Percentiles rank a stretch among this genome's conserved stretches.
Evolutionary conservation across 257 asterid species (phyloP).

Genomic region (Solanum etuberosum): DNA sequence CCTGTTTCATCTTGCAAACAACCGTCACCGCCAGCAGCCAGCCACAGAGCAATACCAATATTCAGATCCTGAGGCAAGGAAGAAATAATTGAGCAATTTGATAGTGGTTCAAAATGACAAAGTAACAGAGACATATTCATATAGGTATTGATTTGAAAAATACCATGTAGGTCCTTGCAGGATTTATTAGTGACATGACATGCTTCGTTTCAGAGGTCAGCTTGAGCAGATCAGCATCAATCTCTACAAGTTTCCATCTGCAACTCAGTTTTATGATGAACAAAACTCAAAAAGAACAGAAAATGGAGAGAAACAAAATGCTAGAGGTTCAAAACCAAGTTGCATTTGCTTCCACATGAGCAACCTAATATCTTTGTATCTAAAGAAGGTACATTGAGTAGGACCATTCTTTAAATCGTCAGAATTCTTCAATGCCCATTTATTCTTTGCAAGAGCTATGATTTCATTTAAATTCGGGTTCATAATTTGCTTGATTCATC

Average conservation of each 20-base stretch:
- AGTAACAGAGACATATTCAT: background rate
- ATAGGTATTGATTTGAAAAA: background rate
- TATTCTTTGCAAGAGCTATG: background rate
- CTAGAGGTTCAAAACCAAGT: background rate
- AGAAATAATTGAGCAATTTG: background rate
- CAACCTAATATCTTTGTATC: background rate
- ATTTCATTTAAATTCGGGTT: background rate
- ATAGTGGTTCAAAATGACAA: background rate
- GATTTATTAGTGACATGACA: slow-evolving; percentile 78
- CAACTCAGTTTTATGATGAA: slow-evolving; percentile 6
- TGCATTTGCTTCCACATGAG: background rate
- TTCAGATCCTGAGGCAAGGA: slow-evolving; percentile 65
- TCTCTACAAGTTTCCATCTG: slow-evolving; percentile 97
- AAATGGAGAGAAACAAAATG: background rate
- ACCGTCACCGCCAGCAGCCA: slow-evolving; percentile 92
- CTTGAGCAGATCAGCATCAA: slow-evolving; percentile 70
- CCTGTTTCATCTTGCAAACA: slow-evolving; percentile 21
- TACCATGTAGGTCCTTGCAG: slow-evolving; percentile 96
- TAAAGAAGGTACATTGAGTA: background rate
- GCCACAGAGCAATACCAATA: slow-evolving; percentile 90
- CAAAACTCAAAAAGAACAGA: background rate
- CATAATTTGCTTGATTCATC: background rate
- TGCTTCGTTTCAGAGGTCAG: slow-evolving; percentile 63
- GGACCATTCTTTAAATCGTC: background rate
- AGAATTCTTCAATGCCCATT: background rate